Base-by-base conservation (phyloP, 78 protist species). In the Tieghemostelium lacteum region DNA sequence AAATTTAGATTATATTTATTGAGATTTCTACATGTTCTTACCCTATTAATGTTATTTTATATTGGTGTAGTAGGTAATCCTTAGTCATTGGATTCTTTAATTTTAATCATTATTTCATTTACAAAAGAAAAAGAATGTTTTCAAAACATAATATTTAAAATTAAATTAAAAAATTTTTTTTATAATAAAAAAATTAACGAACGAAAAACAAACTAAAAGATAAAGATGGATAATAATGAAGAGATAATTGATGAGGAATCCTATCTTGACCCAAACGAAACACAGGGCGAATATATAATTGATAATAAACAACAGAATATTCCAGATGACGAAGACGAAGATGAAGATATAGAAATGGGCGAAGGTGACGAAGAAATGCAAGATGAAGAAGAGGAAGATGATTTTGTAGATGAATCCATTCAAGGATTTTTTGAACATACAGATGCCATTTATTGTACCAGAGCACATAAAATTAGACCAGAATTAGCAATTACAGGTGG, bases 351-450 rank as follows among this genome's bases (percentile, higher is more conserved):
- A 37, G 85, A 74, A n/a, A 70, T 34, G 39, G 73, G 24, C 12
- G 74, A 75, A 49, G 86, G 19, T 12, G 34, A 74, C 6, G 65
- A 33, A 36, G 49, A 67, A 0, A 65, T 61, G 31, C 34, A 22
- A 7, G 52, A 50, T 17, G 70, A 77, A 20, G 74, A 52, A 4
- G 61, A 49, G 8, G 76, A 67, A 6, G 88, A 80, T 10, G 88
- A 80, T 49, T 80, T 80, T 50, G 86, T 31, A 33, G 95, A 92
- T 73, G 92, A 92, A 64, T 92, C 95, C 20, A 80, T 67, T 16
- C 78, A 70, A 34, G 86, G 87, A 20, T 92, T 85, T 50, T 66
- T 69, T 36, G 95, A 77, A 22, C 95, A 92, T 72, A 86, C 92
- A 36, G 95, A 92, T 40, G 20, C 75, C 7, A 92, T 92, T 3